A percentile compares a stretch with the other conserved stretches of the same genome.
phyloP scores from a whole-genome alignment of 345 rosid species.

The Pistacia integerrima region DNA sequence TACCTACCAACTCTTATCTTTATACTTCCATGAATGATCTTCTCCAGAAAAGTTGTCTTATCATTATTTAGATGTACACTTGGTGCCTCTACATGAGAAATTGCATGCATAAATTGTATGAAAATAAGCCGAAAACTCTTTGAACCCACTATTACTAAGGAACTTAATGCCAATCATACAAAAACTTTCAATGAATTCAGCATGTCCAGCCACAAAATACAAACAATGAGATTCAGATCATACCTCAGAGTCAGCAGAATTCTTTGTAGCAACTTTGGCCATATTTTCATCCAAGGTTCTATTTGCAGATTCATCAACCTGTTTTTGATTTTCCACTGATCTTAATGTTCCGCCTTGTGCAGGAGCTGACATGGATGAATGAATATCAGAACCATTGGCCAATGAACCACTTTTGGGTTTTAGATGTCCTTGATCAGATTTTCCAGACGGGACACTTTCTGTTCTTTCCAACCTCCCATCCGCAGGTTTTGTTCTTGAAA shows the following conservation, averaged over 20 bases:
- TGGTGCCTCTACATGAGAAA: not conserved
- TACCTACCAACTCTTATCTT: not conserved
- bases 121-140: slow-evolving; percentile 7
- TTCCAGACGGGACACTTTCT: slow-evolving; percentile 44
- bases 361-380: slow-evolving; percentile 35
- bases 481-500: slow-evolving; percentile 54
- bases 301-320: slow-evolving; percentile 47
- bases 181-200: not conserved
- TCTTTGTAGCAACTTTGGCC: slow-evolving; percentile 48
- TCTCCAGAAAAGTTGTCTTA: not conserved
- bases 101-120: not conserved
- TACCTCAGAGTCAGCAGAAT: slow-evolving; percentile 77
- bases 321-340: slow-evolving; percentile 55
- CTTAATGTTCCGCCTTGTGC: slow-evolving; percentile 41
- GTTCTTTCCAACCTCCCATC: slow-evolving; percentile 74
- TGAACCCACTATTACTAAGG: not conserved
- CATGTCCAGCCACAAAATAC: slow-evolving; percentile 11
- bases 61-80: not conserved
- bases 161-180: slow-evolving; percentile 1
- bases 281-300: slow-evolving; percentile 52
- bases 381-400: slow-evolving; percentile 56
- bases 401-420: slow-evolving; percentile 58
- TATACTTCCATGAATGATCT: not conserved
- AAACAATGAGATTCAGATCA: slow-evolving; percentile 12
- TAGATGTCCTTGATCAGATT: slow-evolving; percentile 62